A percentile compares a stretch with the other conserved stretches of the same genome.
phyloP scores from a whole-genome alignment of 345 rosid genomes.

The Cardiospermum halicacabum region DNA sequence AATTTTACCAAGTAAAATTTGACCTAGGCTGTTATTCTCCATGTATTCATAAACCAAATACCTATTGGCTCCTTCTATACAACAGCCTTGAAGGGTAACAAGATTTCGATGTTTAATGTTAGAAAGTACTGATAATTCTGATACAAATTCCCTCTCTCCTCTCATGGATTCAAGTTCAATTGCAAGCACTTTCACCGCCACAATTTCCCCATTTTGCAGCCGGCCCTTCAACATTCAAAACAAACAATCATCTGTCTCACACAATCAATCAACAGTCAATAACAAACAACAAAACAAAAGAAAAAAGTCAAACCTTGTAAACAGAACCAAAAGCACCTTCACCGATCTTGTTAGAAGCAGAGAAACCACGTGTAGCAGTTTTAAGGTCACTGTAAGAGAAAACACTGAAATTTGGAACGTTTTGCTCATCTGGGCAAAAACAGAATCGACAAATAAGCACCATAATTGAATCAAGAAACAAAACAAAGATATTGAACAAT shows the following conservation, averaged over 20 bases:
- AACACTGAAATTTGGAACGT: slow-evolving; percentile 20
- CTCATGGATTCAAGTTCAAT: slow-evolving; percentile 49
- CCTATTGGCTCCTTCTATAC: slow-evolving; percentile 45
- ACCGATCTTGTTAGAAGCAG: slow-evolving; percentile 50
- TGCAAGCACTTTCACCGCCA: slow-evolving; percentile 50
- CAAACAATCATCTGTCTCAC: not conserved
- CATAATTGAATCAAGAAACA: not conserved
- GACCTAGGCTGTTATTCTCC: slow-evolving; percentile 53
- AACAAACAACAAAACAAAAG: too few relatives aligned
- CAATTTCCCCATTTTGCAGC: slow-evolving; percentile 35
- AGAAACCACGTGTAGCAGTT: slow-evolving; percentile 38
- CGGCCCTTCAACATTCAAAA: slow-evolving; percentile 31
- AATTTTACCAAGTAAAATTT: slow-evolving; percentile 38
- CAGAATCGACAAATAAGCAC: slow-evolving; percentile 8
- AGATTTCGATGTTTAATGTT: slow-evolving; percentile 48
- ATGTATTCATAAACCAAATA: slow-evolving; percentile 51
- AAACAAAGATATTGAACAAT: not conserved
- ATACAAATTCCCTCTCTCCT: slow-evolving; percentile 56
- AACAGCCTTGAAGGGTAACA: slow-evolving; percentile 51
- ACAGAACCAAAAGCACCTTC: slow-evolving; percentile 58
- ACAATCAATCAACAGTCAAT: not conserved
- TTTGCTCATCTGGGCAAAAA: slow-evolving; percentile 15
- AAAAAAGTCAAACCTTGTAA: slow-evolving; percentile 38
- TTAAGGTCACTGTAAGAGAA: slow-evolving; percentile 40
- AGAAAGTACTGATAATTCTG: slow-evolving; percentile 49